These are phyloP conservation scores for Phytophthora citrophthora DNA, from an alignment of 352 stramenopile genomes.

Conservation along the genomic window DNA sequence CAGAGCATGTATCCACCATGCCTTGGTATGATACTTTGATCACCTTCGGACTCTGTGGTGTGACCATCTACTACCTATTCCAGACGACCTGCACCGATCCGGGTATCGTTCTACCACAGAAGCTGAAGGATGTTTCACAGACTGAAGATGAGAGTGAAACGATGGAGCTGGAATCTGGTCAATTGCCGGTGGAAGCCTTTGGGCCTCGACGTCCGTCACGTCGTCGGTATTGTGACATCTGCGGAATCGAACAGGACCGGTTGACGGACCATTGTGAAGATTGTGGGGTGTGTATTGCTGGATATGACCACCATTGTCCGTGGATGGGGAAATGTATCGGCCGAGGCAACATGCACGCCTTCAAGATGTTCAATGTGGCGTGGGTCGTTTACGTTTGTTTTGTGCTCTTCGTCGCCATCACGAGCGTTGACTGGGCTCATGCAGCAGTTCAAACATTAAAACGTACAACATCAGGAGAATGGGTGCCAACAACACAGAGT, in stretches of 20 bases:
- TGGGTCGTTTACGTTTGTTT: slow-evolving; percentile 90
- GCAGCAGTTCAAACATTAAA: slow-evolving; percentile 46
- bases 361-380: slow-evolving; percentile 89
- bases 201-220: slow-evolving; percentile 16
- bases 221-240: slow-evolving; percentile 74
- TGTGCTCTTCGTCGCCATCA: slow-evolving; percentile 64
- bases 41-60: slow-evolving; percentile 57
- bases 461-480: slow-evolving; percentile 31
- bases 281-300: slow-evolving; percentile 92
- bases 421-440: slow-evolving; percentile 58
- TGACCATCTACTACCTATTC: slow-evolving; percentile 78
- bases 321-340: slow-evolving; percentile 96
- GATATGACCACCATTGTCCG: slow-evolving; percentile 92
- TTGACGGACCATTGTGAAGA: slow-evolving; percentile 92
- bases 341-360: slow-evolving; percentile 89
- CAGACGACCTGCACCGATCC: slow-evolving; percentile 77
- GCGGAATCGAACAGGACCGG: slow-evolving; percentile 57
- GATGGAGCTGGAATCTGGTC: slow-evolving; percentile 31
- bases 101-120: slow-evolving; percentile 56
- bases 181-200: not conserved
- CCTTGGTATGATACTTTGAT: slow-evolving; percentile 64
- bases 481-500: slow-evolving; percentile 14
- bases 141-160: slow-evolving; percentile 29
- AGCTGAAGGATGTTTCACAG: slow-evolving; percentile 16
- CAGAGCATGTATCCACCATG: slow-evolving; percentile 55